Evolutionary conservation across 202 grass and related monocot genomes (phyloP), one percentile per base, ranked within the genome.

Genomic region (Zoysia matrella): DNA sequence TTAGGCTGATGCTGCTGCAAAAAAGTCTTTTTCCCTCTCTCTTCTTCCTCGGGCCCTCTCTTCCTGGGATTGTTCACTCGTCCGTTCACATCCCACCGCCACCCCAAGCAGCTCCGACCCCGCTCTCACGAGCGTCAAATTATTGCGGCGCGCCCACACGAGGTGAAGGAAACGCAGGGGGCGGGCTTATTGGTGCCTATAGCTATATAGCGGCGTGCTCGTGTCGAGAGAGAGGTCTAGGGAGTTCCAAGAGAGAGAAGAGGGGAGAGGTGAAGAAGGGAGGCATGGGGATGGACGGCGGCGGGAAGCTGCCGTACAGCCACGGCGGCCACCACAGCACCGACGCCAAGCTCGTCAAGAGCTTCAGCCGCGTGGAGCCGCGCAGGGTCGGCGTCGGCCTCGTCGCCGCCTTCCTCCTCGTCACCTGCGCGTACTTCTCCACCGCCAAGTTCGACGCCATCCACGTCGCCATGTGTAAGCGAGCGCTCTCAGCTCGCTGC

Each of bases 351-450:
- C 83, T 91, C 44, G 43, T 87, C 7, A 96, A 80, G 80, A 80
- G 65, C 78, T 55, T 89, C 68, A 84, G 78, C 88, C 88, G 94
- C 16, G 79, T 93, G 8, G 91, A 93, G 61, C 91, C 89, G 0
- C 79, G 86, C 36, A 91, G 84, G 73, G 81, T 93, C 66, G 56
- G 84, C 7, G 14, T 97, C 6, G 91, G 86, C 41, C 88, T 97
- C 40, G 64, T 97, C 78, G 86, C 87, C 2, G 86, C 78, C 0
- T 91, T 92, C 78, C 75, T 97, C 68, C 71, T 97, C 39, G 79
- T 97, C 82, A 91, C 89, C 76, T 91, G 90, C 77, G 86, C 89
- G 0, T 93, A 89, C 80, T 87, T 97, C 66, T 97, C 94, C 78
- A 89, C 88, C 16, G 73, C 84, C 75, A 91, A 82, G 62, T 88